Conservation (phyloP, 164 flowering plant species). For the Chimonanthus praecox region DNA sequence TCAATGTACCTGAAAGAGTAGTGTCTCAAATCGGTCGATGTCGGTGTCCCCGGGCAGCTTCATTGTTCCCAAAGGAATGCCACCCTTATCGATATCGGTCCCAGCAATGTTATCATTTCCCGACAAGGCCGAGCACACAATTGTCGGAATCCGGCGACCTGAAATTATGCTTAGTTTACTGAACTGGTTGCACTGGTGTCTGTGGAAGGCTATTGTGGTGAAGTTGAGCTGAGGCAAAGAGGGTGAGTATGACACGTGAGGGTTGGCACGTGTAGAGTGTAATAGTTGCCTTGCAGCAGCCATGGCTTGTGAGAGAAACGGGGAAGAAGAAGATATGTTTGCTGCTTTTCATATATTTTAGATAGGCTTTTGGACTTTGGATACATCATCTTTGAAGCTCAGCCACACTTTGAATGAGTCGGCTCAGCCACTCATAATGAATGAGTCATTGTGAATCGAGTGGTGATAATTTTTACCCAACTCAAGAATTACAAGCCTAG, state of each 20-base stretch:
- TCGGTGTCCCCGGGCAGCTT: slow-evolving; percentile 59
- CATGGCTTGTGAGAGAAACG: neutral
- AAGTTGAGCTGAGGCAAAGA: neutral
- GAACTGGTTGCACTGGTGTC: neutral
- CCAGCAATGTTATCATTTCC: slow-evolving; percentile 18
- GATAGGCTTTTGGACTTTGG: slow-evolving; percentile 6
- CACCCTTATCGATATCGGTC: slow-evolving; percentile 40
- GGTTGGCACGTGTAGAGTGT: slow-evolving; percentile 3
- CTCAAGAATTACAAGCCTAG: too few species aligned
- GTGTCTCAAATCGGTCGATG: slow-evolving; percentile 48
- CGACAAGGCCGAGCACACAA: slow-evolving; percentile 22
- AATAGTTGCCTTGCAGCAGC: slow-evolving; percentile 18
- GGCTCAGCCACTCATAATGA: too few species aligned
- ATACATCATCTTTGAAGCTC: neutral
- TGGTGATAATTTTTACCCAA: too few species aligned
- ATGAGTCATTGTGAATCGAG: too few species aligned
- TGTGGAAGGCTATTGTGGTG: neutral
- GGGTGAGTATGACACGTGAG: slow-evolving; percentile 12
- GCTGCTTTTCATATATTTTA: neutral
- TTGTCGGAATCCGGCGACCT: slow-evolving; percentile 11
- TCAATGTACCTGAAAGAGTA: slow-evolving; percentile 63
- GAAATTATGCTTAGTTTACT: slow-evolving; percentile 1
- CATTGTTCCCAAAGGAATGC: slow-evolving; percentile 79
- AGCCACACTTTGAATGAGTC: neutral
- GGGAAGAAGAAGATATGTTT: neutral